Percentiles rank a stretch among this genome's conserved stretches.
These are phyloP conservation scores for Alnus glutinosa DNA, from an alignment of 306 rosid species.

Conservation along the genomic window DNA sequence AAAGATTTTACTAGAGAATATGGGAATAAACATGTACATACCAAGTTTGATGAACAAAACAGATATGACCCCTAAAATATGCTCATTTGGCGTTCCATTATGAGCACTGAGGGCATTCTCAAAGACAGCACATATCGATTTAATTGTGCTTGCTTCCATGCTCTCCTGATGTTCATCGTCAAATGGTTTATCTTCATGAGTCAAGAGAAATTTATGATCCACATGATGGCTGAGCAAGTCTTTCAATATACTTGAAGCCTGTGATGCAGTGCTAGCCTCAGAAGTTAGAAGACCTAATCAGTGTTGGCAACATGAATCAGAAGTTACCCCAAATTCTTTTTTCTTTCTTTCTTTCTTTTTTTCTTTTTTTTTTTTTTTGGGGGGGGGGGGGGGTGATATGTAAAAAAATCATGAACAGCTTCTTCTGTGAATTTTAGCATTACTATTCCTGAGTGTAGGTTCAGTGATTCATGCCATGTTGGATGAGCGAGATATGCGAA, in stretches of 20 bases:
- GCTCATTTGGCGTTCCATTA: constrained; percentile 66
- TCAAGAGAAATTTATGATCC: constrained; percentile 35
- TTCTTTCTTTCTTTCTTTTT: too few relatives aligned
- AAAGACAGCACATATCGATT: constrained; percentile 58
- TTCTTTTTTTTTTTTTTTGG: too few relatives aligned
- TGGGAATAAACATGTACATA: constrained; percentile 33
- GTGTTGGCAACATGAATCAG: constrained; percentile 38
- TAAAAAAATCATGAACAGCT: neutral
- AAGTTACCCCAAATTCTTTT: neutral
- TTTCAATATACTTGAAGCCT: constrained; percentile 60
- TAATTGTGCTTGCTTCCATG: constrained; percentile 46
- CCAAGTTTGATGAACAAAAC: constrained; percentile 77
- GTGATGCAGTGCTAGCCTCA: constrained; percentile 63
- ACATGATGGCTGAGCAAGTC: constrained; percentile 57
- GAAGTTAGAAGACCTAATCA: constrained; percentile 69
- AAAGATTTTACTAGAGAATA: neutral
- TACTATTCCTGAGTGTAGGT: too few relatives aligned
- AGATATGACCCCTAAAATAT: constrained; percentile 65
- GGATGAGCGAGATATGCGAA: too few relatives aligned
- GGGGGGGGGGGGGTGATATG: neutral
- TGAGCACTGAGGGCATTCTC: constrained; percentile 52
- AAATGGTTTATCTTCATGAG: constrained; percentile 34
- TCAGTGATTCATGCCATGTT: too few relatives aligned
- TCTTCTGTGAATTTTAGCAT: neutral
- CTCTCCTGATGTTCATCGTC: constrained; percentile 40